Conservation (phyloP, 2,329 filamentous ascomycete genomes). For the Pseudovirgaria hyperparasitica region DNA sequence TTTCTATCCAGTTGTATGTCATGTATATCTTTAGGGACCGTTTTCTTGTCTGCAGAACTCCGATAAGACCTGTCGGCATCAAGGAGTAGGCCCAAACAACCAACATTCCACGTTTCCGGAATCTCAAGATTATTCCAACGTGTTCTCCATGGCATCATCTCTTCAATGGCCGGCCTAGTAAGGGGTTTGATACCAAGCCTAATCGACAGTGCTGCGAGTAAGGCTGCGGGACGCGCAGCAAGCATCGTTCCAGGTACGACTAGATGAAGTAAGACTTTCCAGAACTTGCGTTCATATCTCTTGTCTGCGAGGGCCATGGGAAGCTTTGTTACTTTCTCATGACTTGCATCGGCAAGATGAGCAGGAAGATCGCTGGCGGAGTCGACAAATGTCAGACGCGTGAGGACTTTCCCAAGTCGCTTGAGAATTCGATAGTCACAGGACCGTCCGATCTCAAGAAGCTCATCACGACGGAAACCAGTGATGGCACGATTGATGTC, state of each 20-base stretch:
- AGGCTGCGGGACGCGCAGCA: constrained; percentile 29
- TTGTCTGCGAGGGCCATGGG: constrained; percentile 29
- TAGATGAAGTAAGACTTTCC: constrained; percentile 36
- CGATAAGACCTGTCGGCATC: constrained; percentile 28
- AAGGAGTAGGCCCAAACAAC: constrained; percentile 33
- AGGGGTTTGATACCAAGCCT: constrained; percentile 35
- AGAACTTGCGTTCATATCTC: constrained; percentile 29
- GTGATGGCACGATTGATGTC: constrained; percentile 15
- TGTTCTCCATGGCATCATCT: constrained; percentile 28
- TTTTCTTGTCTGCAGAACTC: too few relatives aligned
- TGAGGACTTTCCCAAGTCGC: constrained; percentile 35
- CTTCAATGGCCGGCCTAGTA: constrained; percentile 26
- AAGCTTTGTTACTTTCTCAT: constrained; percentile 28
- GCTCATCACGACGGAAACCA: constrained; percentile 31
- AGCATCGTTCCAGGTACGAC: constrained; percentile 38
- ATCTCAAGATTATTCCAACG: constrained; percentile 36
- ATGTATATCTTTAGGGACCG: constrained; percentile 6
- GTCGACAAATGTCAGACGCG: constrained; percentile 32
- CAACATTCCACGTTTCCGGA: constrained; percentile 38
- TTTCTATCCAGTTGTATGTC: constrained; percentile 1
- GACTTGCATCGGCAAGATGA: constrained; percentile 24
- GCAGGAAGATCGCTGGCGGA: constrained; percentile 29
- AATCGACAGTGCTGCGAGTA: constrained; percentile 37
- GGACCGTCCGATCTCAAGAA: constrained; percentile 40
- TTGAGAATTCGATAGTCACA: constrained; percentile 37